Evolutionary conservation across 2,329 filamentous ascomycete species (phyloP).

Genomic region (Ophiostoma novo-ulmi): DNA sequence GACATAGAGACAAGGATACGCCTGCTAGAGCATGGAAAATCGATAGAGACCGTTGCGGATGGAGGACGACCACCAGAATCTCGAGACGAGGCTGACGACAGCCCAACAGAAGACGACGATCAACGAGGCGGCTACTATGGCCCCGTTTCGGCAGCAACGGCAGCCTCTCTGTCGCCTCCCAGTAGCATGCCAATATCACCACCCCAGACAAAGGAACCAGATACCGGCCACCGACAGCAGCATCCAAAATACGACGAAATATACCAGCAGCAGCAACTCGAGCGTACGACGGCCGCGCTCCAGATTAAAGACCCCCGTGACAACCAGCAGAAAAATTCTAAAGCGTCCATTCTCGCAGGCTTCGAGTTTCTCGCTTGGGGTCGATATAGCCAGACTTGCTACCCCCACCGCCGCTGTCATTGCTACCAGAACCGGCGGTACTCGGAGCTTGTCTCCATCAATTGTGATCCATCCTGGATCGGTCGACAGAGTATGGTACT

Average conservation of each 20-base stretch:
- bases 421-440: slow-evolving; percentile 30
- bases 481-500: slow-evolving; percentile 17
- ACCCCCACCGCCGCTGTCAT: slow-evolving; percentile 34
- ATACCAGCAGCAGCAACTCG: slow-evolving; percentile 7
- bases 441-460: slow-evolving; percentile 29
- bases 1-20: slow-evolving; percentile 24
- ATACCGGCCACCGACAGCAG: not conserved
- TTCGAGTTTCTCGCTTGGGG: slow-evolving; percentile 38
- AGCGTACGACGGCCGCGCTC: not conserved
- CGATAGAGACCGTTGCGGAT: not conserved
- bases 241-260: not conserved
- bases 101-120: not conserved
- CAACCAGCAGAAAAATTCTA: slow-evolving; percentile 17
- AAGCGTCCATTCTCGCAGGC: slow-evolving; percentile 31
- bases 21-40: slow-evolving; percentile 24
- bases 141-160: not conserved
- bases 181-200: not conserved
- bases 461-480: slow-evolving; percentile 27
- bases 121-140: not conserved
- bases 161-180: not conserved
- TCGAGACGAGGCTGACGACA: not conserved
- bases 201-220: not conserved
- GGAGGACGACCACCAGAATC: not conserved
- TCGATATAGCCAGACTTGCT: slow-evolving; percentile 34
- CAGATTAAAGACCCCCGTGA: not conserved